A percentile compares a stretch with the other conserved stretches of the same genome.
phyloP scores from a whole-genome alignment of 1,139 yeast species.

The Magnusiomyces starmeri region DNA sequence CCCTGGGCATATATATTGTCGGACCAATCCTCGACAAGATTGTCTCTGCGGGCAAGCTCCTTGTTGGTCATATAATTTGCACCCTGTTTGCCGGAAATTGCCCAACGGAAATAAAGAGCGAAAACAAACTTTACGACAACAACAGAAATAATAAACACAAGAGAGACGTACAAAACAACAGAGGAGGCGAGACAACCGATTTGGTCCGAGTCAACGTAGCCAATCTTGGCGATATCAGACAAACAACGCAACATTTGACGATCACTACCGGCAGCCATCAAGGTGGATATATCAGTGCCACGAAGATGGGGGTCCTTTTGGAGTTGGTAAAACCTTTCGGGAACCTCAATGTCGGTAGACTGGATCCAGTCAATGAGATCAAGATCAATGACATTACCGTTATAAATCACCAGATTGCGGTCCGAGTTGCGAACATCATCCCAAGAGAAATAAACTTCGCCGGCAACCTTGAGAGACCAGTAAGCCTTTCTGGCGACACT shows the following conservation, averaged over 20 bases:
- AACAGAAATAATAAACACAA: slow-evolving; percentile 76
- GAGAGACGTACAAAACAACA: slow-evolving; percentile 70
- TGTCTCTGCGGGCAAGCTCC: slow-evolving; percentile 45
- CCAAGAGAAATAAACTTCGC: slow-evolving; percentile 88
- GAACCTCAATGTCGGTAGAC: slow-evolving; percentile 61
- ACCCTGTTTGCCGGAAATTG: slow-evolving; percentile 71
- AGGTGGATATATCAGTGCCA: slow-evolving; percentile 78
- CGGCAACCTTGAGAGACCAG: slow-evolving; percentile 53
- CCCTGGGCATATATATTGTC: slow-evolving; percentile 47
- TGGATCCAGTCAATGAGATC: slow-evolving; percentile 69
- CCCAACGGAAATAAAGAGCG: slow-evolving; percentile 89
- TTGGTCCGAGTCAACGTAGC: slow-evolving; percentile 80
- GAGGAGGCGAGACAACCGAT: slow-evolving; percentile 94
- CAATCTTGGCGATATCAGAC: slow-evolving; percentile 82
- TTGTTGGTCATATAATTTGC: slow-evolving; percentile 55
- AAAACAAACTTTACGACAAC: slow-evolving; percentile 68
- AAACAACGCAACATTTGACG: slow-evolving; percentile 74
- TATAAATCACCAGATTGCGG: slow-evolving; percentile 75
- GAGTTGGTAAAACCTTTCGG: slow-evolving; percentile 59
- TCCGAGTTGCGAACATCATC: slow-evolving; percentile 66
- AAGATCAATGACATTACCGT: slow-evolving; percentile 82
- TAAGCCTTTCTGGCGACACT: slow-evolving; percentile 57
- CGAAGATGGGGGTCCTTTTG: slow-evolving; percentile 47
- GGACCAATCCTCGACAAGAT: slow-evolving; percentile 75
- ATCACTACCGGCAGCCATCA: slow-evolving; percentile 61